Evolutionary conservation across 305 asterid species (phyloP), one percentile per base, ranked within the genome.

Genomic region (Plantago coronopus): DNA sequence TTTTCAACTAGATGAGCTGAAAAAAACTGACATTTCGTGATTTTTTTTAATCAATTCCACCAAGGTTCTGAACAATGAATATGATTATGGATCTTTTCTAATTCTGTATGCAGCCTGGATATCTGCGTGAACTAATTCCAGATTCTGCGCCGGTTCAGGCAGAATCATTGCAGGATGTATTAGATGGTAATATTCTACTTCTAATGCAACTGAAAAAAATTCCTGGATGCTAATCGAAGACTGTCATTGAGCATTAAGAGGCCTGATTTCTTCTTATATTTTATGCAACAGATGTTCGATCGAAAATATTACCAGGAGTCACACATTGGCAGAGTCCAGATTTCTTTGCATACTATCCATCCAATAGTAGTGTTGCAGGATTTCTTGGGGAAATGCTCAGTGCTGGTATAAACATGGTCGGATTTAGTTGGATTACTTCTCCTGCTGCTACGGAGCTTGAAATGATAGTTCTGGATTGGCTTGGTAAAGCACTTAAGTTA

Each of bases 401-500:
- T 80, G 95, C 93, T 12, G 95, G 80, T 40, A 86, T 91, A 72
- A 91, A 78, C 76, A 86, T 86, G 88, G 96, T 91, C 71, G 98
- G 98, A 0, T 91, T 91, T 65, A 91, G 95, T 76, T 91, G 98
- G 98, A 84, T 91, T 69, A 81, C 88, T 42, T 91, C 98, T 57
- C 98, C 98, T 53, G 98, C 98, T 65, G 96, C 98, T 8, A 91
- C 98, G 0, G 98, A 91, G 64, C 98, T 91, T 17, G 98, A 91
- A 71, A 86, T 79, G 81, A 82, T 86, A 10, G 95, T 86, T 46
- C 63, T 91, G 44, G 98, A 91, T 70, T 91, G 98, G 98, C 96
- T 91, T 54, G 98, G 87, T 14, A 88, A 83, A 80, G 93, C 91
- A 21, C 91, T 91, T 59, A 70, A 79, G 54, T 81, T 91, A 38